Percentiles rank a stretch among this genome's conserved stretches.
phyloP scores from a whole-genome alignment of 805 yeast species.

The Cyberlindnera americana region DNA sequence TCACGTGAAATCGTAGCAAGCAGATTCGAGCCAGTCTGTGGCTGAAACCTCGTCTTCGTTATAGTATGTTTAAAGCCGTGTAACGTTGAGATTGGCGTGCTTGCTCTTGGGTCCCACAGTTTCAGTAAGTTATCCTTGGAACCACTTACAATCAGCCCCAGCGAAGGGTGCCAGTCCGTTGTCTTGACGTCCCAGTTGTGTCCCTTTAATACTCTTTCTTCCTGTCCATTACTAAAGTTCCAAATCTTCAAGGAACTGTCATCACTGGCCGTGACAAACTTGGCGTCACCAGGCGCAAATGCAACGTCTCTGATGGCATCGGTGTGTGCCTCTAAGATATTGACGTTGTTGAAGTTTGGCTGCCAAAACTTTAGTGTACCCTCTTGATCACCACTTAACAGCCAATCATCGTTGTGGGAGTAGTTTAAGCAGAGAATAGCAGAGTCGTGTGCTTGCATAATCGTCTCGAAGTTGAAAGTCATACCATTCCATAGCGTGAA shows the following conservation, averaged over 20 bases:
- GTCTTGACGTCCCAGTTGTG: constrained; percentile 99
- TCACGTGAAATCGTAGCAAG: constrained; percentile 89
- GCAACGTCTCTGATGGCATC: constrained; percentile 84
- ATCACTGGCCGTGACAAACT: constrained; percentile 92
- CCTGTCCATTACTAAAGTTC: constrained; percentile 87
- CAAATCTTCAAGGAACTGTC: constrained; percentile 88
- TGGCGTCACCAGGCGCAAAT: constrained; percentile 85
- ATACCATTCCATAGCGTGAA: constrained; percentile 96
- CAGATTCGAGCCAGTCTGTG: constrained; percentile 60
- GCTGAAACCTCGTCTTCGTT: constrained; percentile 82
- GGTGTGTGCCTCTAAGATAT: constrained; percentile 69
- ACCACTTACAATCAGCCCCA: constrained; percentile 87
- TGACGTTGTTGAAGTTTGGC: constrained; percentile 95
- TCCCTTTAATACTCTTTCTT: constrained; percentile 77
- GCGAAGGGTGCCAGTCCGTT: constrained; percentile 92
- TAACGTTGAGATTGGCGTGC: constrained; percentile 69
- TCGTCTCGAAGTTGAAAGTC: constrained; percentile 92
- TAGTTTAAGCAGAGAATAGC: constrained; percentile 78
- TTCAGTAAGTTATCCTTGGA: constrained; percentile 93
- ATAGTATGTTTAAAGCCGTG: constrained; percentile 95
- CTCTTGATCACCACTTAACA: constrained; percentile 88
- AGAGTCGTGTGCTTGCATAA: constrained; percentile 97
- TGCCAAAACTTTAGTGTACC: constrained; percentile 96
- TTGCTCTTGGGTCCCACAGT: constrained; percentile 93
- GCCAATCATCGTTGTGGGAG: constrained; percentile 91